Conservation (phyloP, 176 grass and related monocot species). For the Oropetium thomaeum region DNA sequence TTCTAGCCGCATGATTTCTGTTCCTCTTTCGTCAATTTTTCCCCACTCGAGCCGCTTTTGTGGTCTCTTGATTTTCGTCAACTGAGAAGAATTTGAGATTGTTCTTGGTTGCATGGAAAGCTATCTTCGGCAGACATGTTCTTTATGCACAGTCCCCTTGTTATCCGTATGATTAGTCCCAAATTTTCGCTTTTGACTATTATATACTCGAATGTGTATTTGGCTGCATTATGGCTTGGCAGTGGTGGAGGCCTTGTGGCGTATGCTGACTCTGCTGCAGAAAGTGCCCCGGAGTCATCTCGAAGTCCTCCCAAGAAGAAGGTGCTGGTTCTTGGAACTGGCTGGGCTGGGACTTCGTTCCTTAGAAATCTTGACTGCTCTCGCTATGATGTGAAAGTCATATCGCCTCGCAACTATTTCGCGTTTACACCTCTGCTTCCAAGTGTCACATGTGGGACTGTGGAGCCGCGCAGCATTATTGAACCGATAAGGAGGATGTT, state of each 20-base stretch:
- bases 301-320: conserved; percentile 66
- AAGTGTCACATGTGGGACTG: conserved; percentile 87
- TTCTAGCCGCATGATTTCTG: neutral
- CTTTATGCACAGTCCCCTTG: neutral
- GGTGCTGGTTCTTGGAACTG: conserved; percentile 89
- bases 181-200: neutral
- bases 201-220: neutral
- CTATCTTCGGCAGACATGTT: neutral
- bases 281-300: conserved; percentile 25
- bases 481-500: conserved; percentile 76
- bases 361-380: conserved; percentile 76
- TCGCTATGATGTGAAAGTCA: conserved; percentile 78
- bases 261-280: conserved; percentile 68
- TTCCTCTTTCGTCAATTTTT: neutral
- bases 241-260: conserved; percentile 81
- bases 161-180: neutral
- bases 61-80: neutral
- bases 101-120: neutral
- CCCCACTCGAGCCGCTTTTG: neutral
- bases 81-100: neutral
- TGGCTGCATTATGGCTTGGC: conserved; percentile 27
- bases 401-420: conserved; percentile 93
- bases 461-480: conserved; percentile 83
- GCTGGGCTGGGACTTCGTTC: conserved; percentile 89
- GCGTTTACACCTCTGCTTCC: conserved; percentile 92